A percentile compares a stretch with the other conserved stretches of the same genome.
These are phyloP conservation scores for Elsinoe arachidis DNA, from an alignment of 2,329 filamentous ascomycete genomes.

Conservation along the genomic window DNA sequence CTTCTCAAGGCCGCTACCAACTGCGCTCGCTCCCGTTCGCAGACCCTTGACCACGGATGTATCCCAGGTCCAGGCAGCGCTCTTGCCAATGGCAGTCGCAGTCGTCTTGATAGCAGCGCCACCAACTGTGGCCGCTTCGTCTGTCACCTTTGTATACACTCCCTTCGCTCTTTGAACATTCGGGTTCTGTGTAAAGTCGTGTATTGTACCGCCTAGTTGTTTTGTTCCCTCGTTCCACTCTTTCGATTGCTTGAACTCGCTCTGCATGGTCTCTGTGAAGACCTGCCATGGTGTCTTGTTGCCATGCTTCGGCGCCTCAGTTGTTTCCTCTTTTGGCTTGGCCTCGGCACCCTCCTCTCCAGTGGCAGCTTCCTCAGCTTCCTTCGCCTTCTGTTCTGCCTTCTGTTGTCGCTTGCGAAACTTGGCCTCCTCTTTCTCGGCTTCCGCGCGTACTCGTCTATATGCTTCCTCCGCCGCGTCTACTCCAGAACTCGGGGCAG, in stretches of 20 bases:
- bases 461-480: constrained; percentile 29
- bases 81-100: constrained; percentile 77
- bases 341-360: constrained; percentile 39
- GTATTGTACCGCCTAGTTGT: constrained; percentile 76
- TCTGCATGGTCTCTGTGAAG: constrained; percentile 91
- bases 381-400: constrained; percentile 34
- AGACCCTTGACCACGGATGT: constrained; percentile 87
- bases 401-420: constrained; percentile 32
- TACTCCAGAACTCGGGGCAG: constrained; percentile 19
- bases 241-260: constrained; percentile 91
- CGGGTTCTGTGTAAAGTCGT: constrained; percentile 89
- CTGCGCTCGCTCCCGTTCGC: constrained; percentile 74
- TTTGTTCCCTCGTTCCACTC: constrained; percentile 99
- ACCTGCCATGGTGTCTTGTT: constrained; percentile 99
- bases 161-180: constrained; percentile 76
- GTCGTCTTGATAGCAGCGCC: constrained; percentile 76
- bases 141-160: constrained; percentile 79
- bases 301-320: constrained; percentile 89
- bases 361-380: constrained; percentile 37
- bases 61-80: constrained; percentile 95
- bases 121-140: constrained; percentile 70
- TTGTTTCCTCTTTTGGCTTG: constrained; percentile 57
- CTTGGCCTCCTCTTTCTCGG: constrained; percentile 36
- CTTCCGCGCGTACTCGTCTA: constrained; percentile 28
- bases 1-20: constrained; percentile 82